Evolutionary conservation across 2,329 filamentous ascomycete genomes (phyloP).

Genomic region (Ophiostoma sp.): DNA sequence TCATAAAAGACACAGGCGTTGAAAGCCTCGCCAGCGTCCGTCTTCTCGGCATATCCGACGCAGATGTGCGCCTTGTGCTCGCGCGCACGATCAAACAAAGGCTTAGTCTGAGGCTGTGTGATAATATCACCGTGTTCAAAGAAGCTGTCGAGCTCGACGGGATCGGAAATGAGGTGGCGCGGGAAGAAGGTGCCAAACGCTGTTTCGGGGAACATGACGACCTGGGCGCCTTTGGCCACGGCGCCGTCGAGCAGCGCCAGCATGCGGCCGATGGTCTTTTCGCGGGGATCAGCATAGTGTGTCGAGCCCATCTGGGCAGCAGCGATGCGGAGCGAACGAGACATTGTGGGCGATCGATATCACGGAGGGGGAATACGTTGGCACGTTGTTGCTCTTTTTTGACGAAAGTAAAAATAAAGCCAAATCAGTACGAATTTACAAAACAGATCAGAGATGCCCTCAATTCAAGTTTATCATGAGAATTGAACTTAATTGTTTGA

Average conservation of each 20-base stretch:
- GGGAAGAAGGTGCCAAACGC: conserved; percentile 60
- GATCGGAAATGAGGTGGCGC: conserved; percentile 49
- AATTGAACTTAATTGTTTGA: neutral
- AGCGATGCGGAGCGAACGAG: conserved; percentile 39
- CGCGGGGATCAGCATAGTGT: conserved; percentile 42
- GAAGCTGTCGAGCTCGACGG: conserved; percentile 47
- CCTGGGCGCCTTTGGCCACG: conserved; percentile 44
- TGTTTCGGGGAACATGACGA: conserved; percentile 56
- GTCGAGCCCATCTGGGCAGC: conserved; percentile 56
- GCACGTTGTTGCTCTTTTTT: neutral
- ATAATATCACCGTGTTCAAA: conserved; percentile 51
- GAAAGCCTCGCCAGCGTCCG: conserved; percentile 40
- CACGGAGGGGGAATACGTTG: neutral
- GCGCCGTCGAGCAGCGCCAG: conserved; percentile 50
- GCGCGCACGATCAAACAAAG: conserved; percentile 51
- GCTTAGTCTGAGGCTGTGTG: conserved; percentile 46
- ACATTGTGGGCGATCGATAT: conserved; percentile 8
- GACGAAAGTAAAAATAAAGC: neutral
- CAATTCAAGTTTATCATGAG: neutral
- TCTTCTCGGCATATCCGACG: conserved; percentile 54
- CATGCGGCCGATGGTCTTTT: conserved; percentile 49
- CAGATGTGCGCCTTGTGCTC: conserved; percentile 51
- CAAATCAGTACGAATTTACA: neutral
- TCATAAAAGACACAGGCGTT: conserved; percentile 56
- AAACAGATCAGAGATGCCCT: neutral